Evolutionary conservation across 1,139 yeast genomes (phyloP), one percentile per base, ranked within the genome.

Genomic region (Nakaseomyces sp.): DNA sequence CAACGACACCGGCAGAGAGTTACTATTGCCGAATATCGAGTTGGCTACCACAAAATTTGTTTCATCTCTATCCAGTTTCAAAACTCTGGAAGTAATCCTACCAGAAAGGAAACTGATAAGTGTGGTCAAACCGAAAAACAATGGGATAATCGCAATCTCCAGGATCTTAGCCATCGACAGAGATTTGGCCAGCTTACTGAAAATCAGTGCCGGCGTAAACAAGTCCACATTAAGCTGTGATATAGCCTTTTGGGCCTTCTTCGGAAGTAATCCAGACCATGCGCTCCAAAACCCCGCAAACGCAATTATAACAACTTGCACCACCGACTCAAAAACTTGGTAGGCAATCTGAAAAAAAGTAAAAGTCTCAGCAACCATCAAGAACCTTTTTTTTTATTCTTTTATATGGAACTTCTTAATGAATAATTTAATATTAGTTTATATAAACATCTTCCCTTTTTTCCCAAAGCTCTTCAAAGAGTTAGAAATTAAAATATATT

Each of bases 21-120:
- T 82, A 43, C 88, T 81, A 59, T 82, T 82, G 43, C 89, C 89
- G 61, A 82, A 82, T n/a, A 81, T 86, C 1, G 83, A 81, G 83
- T 81, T 82, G 2, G 88, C 89, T 25, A 86, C 78, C 40, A 82
- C 88, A 51, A 81, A 82, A 60, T 81, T 83, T 2, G 81, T 62
- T 62, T 82, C 89, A 7, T 82, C 76, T 26, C 69, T 76, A 50
- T 81, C 80, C 52, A 82, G 66, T 4, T 59, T 58, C 44, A 81
- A 59, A 40, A 74, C 50, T 13, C 52, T 56, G 1, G 80, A 67
- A 38, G 77, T 72, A 8, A 73, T 40, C 32, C 66, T 58, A 2
- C 88, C 78, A 16, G 81, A 73, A 8, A 65, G 35, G 53, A 65
- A 79, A 1, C 88, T 74, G 22, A 79, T 76, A 6, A 73, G 70